Conservation (phyloP, 768 basidiomycete genomes). For the Tremella fuciformis region DNA sequence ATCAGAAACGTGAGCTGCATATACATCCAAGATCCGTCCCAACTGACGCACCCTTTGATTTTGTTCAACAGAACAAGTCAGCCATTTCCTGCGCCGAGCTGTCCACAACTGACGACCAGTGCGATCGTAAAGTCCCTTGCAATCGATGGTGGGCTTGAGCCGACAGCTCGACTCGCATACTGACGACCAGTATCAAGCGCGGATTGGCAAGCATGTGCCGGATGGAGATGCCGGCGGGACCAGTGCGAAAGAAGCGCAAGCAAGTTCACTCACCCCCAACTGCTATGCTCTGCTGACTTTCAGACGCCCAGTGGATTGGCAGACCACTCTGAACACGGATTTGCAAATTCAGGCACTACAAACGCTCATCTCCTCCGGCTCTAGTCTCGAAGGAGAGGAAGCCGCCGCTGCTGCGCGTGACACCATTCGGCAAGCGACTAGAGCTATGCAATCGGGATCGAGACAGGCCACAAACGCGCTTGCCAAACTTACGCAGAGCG, state of each 20-base stretch:
- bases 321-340: slow-evolving; percentile 34
- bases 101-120: slow-evolving; percentile 17
- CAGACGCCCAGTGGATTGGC: slow-evolving; percentile 12
- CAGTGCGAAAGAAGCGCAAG: slow-evolving; percentile 35
- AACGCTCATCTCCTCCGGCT: slow-evolving; percentile 39
- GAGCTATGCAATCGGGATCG: slow-evolving; percentile 32
- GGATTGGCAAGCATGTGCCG: slow-evolving; percentile 44
- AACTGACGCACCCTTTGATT: slow-evolving; percentile 8
- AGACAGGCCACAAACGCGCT: slow-evolving; percentile 39
- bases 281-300: not conserved
- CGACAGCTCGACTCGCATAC: not conserved
- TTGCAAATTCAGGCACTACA: slow-evolving; percentile 41
- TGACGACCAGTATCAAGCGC: slow-evolving; percentile 37
- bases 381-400: slow-evolving; percentile 35
- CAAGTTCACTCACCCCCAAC: slow-evolving; percentile 13
- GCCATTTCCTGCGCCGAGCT: not conserved
- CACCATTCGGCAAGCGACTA: slow-evolving; percentile 39
- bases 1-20: slow-evolving; percentile 39
- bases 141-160: slow-evolving; percentile 36
- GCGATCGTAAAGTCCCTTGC: slow-evolving; percentile 48
- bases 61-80: slow-evolving; percentile 40
- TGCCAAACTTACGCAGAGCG: slow-evolving; percentile 35
- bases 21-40: not conserved
- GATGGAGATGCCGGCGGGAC: slow-evolving; percentile 42
- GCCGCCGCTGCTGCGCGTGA: slow-evolving; percentile 40